Conservation (phyloP, 176 grass and related monocot genomes). For the Carex scoparia region DNA sequence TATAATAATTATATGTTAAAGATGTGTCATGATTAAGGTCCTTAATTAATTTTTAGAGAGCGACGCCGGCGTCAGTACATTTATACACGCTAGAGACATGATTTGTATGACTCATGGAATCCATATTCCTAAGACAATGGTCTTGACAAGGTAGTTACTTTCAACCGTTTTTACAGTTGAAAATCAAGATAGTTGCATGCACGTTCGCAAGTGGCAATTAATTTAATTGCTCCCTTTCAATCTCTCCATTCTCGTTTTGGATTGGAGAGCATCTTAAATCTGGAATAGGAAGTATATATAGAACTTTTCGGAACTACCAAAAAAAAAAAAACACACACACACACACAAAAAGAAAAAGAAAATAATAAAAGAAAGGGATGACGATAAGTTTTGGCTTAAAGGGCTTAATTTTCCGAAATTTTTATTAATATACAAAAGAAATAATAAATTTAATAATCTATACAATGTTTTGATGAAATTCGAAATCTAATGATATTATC, state of each 20-base stretch:
- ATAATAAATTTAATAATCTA: too few species aligned
- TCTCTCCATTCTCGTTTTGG: not conserved
- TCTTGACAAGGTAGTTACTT: conserved; percentile 21
- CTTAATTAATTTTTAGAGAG: not conserved
- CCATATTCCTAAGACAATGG: not conserved
- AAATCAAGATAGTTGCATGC: conserved; percentile 28
- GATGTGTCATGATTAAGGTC: not conserved
- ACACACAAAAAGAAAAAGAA: not conserved
- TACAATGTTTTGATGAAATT: too few species aligned
- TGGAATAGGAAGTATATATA: not conserved
- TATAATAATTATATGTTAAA: not conserved
- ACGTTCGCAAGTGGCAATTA: conserved; percentile 19
- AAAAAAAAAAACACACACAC: too few species aligned
- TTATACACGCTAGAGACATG: not conserved
- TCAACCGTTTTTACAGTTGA: conserved; percentile 30
- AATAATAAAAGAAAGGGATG: not conserved
- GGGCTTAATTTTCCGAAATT: too few species aligned
- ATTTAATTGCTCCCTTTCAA: not conserved
- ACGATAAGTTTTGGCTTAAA: too few species aligned
- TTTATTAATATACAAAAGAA: too few species aligned
- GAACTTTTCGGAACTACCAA: not conserved
- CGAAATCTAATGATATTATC: too few species aligned
- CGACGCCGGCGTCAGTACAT: not conserved
- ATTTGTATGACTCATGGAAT: not conserved
- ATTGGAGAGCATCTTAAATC: not conserved